Percentiles rank a stretch among this genome's conserved stretches.
phyloP scores from a whole-genome alignment of 2,329 filamentous ascomycete species.

The Alternaria sp. region DNA sequence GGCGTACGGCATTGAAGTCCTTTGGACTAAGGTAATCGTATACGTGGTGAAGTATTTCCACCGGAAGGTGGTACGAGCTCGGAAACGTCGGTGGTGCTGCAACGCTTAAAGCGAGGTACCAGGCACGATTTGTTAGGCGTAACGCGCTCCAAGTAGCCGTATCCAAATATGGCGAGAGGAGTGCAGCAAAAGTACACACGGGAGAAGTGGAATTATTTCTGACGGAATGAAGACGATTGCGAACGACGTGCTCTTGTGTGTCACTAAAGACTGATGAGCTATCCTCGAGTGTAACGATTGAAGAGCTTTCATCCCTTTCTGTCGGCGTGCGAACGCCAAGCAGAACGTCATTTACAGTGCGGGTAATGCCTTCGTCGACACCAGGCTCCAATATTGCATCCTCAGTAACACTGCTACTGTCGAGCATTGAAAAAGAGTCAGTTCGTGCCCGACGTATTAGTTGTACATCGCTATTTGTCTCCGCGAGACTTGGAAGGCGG shows the following conservation, averaged over 20 bases:
- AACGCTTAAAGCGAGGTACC: constrained; percentile 42
- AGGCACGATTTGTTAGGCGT: constrained; percentile 48
- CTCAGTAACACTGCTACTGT: constrained; percentile 26
- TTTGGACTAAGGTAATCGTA: constrained; percentile 56
- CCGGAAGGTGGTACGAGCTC: constrained; percentile 49
- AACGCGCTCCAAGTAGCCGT: constrained; percentile 28
- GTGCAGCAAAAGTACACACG: neutral
- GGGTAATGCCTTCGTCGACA: constrained; percentile 25
- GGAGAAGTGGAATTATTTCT: neutral
- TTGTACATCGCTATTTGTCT: constrained; percentile 22
- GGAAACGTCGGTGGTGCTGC: constrained; percentile 34
- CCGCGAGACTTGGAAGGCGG: constrained; percentile 27
- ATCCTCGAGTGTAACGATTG: constrained; percentile 16
- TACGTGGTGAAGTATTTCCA: constrained; percentile 61
- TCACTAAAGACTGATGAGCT: neutral
- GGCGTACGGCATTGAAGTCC: constrained; percentile 68
- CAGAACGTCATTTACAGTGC: constrained; percentile 41
- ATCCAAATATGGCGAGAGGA: constrained; percentile 29
- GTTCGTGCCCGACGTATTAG: constrained; percentile 26
- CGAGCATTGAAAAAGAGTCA: constrained; percentile 33
- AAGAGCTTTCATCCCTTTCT: constrained; percentile 24
- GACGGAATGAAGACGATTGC: neutral
- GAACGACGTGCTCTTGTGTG: neutral
- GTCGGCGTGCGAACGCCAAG: constrained; percentile 27
- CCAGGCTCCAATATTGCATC: constrained; percentile 38